phyloP scores from a whole-genome alignment of 31 red algal genomes.

The Bonnemaisonia californica region DNA sequence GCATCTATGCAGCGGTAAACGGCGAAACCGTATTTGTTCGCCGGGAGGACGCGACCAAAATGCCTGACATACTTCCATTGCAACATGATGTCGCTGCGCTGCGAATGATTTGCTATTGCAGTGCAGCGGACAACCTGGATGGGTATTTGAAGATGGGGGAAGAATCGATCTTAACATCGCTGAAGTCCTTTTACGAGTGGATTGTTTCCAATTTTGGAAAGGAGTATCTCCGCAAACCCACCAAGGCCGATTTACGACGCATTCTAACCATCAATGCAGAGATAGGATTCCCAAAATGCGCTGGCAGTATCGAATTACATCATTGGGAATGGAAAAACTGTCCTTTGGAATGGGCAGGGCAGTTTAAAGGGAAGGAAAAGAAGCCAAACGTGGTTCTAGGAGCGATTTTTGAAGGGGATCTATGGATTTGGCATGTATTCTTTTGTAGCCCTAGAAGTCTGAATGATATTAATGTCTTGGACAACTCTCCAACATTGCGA shows the following conservation, averaged over 20 bases:
- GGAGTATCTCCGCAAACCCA: conserved; percentile 25
- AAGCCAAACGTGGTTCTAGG: background rate
- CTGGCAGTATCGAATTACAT: conserved; percentile 17
- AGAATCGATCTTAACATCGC: background rate
- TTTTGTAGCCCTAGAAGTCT: background rate
- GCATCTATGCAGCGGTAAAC: background rate
- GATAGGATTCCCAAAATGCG: background rate
- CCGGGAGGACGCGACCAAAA: no score
- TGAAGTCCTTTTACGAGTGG: background rate
- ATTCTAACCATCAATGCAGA: conserved; percentile 1
- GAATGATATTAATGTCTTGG: conserved; percentile 9
- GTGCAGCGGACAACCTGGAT: background rate
- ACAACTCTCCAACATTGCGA: background rate
- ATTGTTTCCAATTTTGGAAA: background rate
- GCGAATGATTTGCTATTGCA: background rate
- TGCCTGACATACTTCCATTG: no score
- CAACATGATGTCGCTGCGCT: background rate
- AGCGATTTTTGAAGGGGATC: background rate
- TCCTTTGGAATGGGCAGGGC: background rate
- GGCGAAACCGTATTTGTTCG: no score
- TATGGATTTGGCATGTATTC: conserved; percentile 15
- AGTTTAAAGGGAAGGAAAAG: no score
- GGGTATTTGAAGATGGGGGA: background rate
- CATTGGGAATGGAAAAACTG: no score
- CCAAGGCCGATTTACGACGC: conserved; percentile 6